Conservation (phyloP, 768 basidiomycete genomes). For the Pisolithus marmoratus region DNA sequence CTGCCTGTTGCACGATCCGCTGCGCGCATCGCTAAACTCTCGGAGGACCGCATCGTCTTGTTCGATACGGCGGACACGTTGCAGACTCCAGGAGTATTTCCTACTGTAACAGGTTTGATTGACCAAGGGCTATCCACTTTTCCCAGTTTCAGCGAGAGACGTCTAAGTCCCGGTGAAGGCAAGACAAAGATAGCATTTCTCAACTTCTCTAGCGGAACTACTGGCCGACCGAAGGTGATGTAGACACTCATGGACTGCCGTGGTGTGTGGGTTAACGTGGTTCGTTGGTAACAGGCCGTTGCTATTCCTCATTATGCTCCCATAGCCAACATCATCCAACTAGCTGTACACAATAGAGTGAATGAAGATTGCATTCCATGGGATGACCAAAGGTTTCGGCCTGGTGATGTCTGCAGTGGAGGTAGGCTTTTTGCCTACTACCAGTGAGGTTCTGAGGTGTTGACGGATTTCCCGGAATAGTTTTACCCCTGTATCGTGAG, state of each 20-base stretch:
- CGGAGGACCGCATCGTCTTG: slow-evolving; percentile 41
- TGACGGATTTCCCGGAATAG: slow-evolving; percentile 22
- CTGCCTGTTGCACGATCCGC: slow-evolving; percentile 41
- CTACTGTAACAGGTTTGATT: slow-evolving; percentile 44
- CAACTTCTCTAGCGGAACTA: slow-evolving; percentile 72
- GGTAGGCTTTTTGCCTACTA: slow-evolving; percentile 31
- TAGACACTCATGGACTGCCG: neutral
- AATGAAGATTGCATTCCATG: slow-evolving; percentile 39
- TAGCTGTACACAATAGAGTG: slow-evolving; percentile 47
- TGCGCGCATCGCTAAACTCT: slow-evolving; percentile 34
- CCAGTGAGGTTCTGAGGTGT: too few relatives aligned
- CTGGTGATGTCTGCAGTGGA: slow-evolving; percentile 56
- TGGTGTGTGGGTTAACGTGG: neutral
- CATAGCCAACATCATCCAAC: slow-evolving; percentile 59
- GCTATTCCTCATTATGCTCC: slow-evolving; percentile 55
- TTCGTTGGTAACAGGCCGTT: slow-evolving; percentile 37
- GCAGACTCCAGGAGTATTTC: slow-evolving; percentile 6
- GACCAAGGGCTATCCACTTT: slow-evolving; percentile 38
- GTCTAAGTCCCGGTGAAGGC: slow-evolving; percentile 51
- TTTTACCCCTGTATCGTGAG: slow-evolving; percentile 60
- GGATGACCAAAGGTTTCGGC: slow-evolving; percentile 47
- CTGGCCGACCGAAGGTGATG: slow-evolving; percentile 66
- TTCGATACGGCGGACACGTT: slow-evolving; percentile 22
- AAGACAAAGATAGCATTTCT: slow-evolving; percentile 67
- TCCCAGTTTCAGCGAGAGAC: slow-evolving; percentile 43